phyloP scores from a whole-genome alignment of 73 alveolate genomes.

The Paramecium sonneborni region DNA sequence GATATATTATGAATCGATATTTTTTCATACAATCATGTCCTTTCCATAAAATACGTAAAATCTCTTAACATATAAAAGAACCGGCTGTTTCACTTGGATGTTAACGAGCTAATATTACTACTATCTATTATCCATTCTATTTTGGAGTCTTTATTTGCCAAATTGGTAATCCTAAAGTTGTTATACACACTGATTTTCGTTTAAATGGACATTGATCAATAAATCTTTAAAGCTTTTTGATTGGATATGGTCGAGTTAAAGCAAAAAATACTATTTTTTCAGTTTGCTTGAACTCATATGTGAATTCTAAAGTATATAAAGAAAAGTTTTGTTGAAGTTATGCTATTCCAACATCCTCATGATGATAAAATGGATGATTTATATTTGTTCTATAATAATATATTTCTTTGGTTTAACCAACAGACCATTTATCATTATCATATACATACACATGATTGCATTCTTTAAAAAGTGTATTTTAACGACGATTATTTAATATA shows the following conservation, averaged over 20 bases:
- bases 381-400: constrained; percentile 43
- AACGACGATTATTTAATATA: constrained; percentile 51
- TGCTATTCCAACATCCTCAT: constrained; percentile 2
- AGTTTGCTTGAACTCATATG: constrained; percentile 9
- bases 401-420: constrained; percentile 3
- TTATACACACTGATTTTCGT: background rate
- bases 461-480: constrained; percentile 23
- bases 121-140: constrained; percentile 38
- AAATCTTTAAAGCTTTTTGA: constrained; percentile 10
- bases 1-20: constrained; percentile 75
- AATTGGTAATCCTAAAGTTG: constrained; percentile 2
- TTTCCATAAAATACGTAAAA: background rate
- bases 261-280: constrained; percentile 35
- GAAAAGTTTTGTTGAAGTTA: background rate
- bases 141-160: constrained; percentile 29
- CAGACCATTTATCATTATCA: constrained; percentile 34
- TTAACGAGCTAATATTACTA: constrained; percentile 75
- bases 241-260: background rate
- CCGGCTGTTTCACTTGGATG: constrained; percentile 92
- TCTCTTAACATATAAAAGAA: constrained; percentile 42
- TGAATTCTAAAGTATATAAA: constrained; percentile 6
- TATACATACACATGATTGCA: constrained; percentile 34
- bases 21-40: background rate
- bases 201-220: background rate
- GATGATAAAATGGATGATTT: constrained; percentile 46